Base-by-base conservation (phyloP, 2,329 filamentous ascomycete species). In the Paraphaeosphaeria sporulosa region DNA sequence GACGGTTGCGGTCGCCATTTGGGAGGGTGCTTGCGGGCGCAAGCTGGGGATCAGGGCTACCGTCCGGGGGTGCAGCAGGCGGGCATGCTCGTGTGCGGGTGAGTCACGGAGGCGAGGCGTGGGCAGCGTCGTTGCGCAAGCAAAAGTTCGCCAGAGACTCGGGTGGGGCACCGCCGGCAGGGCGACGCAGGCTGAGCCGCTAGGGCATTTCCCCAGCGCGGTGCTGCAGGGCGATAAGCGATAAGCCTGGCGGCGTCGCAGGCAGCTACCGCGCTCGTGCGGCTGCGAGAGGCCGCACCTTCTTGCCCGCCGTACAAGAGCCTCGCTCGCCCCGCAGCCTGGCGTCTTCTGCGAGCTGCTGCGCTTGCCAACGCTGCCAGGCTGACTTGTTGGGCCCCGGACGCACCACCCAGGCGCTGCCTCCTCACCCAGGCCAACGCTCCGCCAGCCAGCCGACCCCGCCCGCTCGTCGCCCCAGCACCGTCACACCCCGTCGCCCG, bases 261-360 rank as follows among this genome's bases (percentile, higher is more conserved):
- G 65, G 63, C 63, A 66, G 60, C 64, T 55, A 32, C 30, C 30
- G 30, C 10, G 8, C 4, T 32, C 7, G 30, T 32, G 58, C 57
- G 58, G 55, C 56, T 34, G 52, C 13, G 56, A 50, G 52, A 36
- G 57, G 58, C 34, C 61, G 57, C 55, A 52, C 54, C 52, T 55
- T 19, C 46, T n/a, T n/a, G n/a, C n/a, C n/a, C 54, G 23, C 42
- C 59, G 25, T 21, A 15, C 15, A 25, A 34, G 30, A 32, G 19
- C 46, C 40, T 46, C 38, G 23, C 55, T 13, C 23, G 13, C 40
- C 13, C 27, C 5, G 40, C 21, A 25, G 12, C 36, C 21, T 4
- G 8, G 4, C 32, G 32, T 23, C 23, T 30, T 38, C 15, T 17
- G 8, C n/a, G n/a, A 23, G 4, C 5, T 13, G 3, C 52, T 15